A percentile compares a stretch with the other conserved stretches of the same genome.
phyloP scores from a whole-genome alignment of 176 grass and related monocot genomes.

The Ampelocalamus luodianensis region DNA sequence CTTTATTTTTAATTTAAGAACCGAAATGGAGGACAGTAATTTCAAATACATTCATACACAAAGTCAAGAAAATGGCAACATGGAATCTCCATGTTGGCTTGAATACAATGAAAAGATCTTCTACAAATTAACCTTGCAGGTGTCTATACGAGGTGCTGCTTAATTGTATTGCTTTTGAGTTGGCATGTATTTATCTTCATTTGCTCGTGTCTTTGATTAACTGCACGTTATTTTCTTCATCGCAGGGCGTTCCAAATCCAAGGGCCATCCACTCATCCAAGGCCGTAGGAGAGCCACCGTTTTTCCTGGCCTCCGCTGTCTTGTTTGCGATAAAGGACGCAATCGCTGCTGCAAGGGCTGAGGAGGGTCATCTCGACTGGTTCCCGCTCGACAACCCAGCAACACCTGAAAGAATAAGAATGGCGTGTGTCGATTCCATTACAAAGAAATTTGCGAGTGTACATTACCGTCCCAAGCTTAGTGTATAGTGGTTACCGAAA shows the following conservation, averaged over 20 bases:
- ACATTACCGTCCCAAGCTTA: slow-evolving; percentile 83
- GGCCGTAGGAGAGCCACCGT: slow-evolving; percentile 92
- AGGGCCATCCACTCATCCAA: slow-evolving; percentile 92
- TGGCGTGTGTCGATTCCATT: slow-evolving; percentile 84
- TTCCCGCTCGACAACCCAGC: slow-evolving; percentile 87
- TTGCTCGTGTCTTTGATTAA: background rate
- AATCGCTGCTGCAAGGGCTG: slow-evolving; percentile 62
- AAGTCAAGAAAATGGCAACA: background rate
- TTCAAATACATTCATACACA: background rate
- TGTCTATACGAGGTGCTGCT: background rate
- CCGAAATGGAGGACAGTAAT: background rate
- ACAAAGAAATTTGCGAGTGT: slow-evolving; percentile 69
- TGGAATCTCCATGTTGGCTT: slow-evolving; percentile 3
- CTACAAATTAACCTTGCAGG: background rate
- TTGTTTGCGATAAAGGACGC: slow-evolving; percentile 97
- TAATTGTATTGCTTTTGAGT: slow-evolving; percentile 2
- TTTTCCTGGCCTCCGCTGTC: slow-evolving; percentile 76
- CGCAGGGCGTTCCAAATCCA: slow-evolving; percentile 75
- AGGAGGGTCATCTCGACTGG: slow-evolving; percentile 75
- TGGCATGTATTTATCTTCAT: background rate
- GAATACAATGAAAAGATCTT: background rate
- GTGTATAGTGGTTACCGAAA: slow-evolving; percentile 49
- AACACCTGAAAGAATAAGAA: slow-evolving; percentile 90
- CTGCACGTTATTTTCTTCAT: background rate
- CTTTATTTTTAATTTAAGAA: background rate